phyloP scores from a whole-genome alignment of 2,329 filamentous ascomycete genomes.

The Alternaria postmessia region DNA sequence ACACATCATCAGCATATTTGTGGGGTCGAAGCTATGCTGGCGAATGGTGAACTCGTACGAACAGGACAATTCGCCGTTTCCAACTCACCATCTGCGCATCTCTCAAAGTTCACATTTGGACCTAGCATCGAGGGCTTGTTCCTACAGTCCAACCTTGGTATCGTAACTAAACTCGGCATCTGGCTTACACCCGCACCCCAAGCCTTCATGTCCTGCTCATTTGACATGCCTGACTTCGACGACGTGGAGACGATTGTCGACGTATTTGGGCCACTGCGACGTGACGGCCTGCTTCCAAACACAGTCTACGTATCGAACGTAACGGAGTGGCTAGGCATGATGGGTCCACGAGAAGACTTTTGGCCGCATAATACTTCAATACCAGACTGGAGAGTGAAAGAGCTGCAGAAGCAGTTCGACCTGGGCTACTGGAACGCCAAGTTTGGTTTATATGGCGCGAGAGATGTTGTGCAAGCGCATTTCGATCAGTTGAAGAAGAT shows the following conservation, averaged over 20 bases:
- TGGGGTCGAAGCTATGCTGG: constrained; percentile 50
- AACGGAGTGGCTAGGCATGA: constrained; percentile 57
- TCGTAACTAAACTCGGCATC: constrained; percentile 55
- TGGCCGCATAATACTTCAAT: constrained; percentile 57
- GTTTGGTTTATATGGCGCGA: constrained; percentile 57
- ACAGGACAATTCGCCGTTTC: constrained; percentile 54
- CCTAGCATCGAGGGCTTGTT: constrained; percentile 57
- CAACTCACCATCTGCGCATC: constrained; percentile 51
- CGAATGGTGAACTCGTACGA: constrained; percentile 44
- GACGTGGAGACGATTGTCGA: constrained; percentile 58
- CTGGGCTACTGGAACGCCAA: constrained; percentile 57
- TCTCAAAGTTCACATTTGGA: constrained; percentile 50
- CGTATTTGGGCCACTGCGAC: constrained; percentile 55
- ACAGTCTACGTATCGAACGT: constrained; percentile 58
- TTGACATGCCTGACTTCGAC: constrained; percentile 57
- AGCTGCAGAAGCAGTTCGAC: constrained; percentile 54
- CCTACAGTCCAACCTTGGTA: constrained; percentile 61
- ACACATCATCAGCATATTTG: constrained; percentile 50
- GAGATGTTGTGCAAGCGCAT: constrained; percentile 55
- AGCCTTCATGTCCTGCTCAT: constrained; percentile 58
- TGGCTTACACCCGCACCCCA: constrained; percentile 50
- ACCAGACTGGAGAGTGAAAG: constrained; percentile 56
- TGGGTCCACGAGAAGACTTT: constrained; percentile 54
- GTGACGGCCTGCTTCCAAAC: constrained; percentile 55
- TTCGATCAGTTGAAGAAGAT: constrained; percentile 53